Percentiles rank a stretch among this genome's conserved stretches.
Evolutionary conservation across 176 grass and related monocot genomes (phyloP).

Genomic region (Lolium rigidum): DNA sequence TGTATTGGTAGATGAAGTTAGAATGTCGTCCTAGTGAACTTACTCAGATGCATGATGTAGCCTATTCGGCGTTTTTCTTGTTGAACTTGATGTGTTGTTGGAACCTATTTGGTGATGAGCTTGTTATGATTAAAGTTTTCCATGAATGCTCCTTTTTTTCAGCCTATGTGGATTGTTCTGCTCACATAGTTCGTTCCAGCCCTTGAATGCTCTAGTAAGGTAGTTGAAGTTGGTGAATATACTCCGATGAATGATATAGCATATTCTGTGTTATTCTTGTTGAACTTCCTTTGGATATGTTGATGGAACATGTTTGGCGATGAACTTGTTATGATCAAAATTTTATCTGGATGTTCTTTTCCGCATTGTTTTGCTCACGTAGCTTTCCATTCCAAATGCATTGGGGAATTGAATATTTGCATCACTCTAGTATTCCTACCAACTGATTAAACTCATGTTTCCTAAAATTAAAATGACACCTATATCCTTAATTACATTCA

Average conservation of each 20-base stretch:
- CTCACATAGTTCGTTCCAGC: too few species aligned
- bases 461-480: too few species aligned
- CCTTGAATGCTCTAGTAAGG: neutral
- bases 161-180: neutral
- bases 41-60: neutral
- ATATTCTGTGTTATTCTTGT: too few species aligned
- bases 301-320: slow-evolving; percentile 6
- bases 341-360: neutral
- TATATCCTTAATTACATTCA: too few species aligned
- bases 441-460: neutral
- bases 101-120: slow-evolving; percentile 24
- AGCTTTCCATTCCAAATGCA: neutral
- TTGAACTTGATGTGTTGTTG: neutral
- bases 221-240: neutral
- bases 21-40: neutral
- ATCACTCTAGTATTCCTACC: neutral
- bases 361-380: neutral
- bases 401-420: neutral
- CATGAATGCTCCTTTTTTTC: neutral
- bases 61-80: neutral
- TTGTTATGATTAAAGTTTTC: neutral
- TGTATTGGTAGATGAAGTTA: neutral
- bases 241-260: neutral
- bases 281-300: neutral
- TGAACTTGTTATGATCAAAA: neutral